These are phyloP conservation scores for Mycena floridula DNA, from an alignment of 768 basidiomycete genomes.

Conservation along the genomic window DNA sequence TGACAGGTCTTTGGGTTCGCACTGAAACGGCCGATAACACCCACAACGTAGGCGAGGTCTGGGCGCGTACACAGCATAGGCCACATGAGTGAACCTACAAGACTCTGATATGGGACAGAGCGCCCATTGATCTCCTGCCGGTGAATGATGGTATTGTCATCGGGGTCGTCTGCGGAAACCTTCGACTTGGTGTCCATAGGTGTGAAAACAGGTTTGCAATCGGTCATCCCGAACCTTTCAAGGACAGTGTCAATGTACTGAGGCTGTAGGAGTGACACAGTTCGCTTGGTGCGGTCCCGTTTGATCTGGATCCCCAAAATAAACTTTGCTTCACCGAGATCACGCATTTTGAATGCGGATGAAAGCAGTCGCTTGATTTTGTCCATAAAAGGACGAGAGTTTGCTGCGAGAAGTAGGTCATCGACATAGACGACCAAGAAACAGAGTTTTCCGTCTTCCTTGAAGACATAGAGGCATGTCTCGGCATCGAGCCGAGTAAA, in stretches of 20 bases:
- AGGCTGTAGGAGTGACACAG: constrained; percentile 23
- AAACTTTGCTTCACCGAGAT: constrained; percentile 14
- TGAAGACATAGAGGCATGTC: constrained; percentile 16
- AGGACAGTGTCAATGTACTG: constrained; percentile 24
- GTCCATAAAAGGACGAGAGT: constrained; percentile 4
- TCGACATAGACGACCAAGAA: constrained; percentile 22
- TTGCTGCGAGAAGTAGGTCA: constrained; percentile 15
- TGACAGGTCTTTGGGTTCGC: too few species aligned
- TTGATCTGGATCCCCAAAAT: constrained; percentile 26
- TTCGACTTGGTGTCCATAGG: constrained; percentile 17
- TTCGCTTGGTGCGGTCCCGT: constrained; percentile 13
- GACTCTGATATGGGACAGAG: too few species aligned
- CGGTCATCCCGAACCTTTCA: constrained; percentile 12
- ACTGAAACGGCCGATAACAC: too few species aligned
- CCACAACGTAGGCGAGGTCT: too few species aligned
- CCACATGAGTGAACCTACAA: too few species aligned
- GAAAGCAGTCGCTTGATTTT: constrained; percentile 10
- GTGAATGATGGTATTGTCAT: too few species aligned
- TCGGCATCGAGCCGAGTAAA: constrained; percentile 15
- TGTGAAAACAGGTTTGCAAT: constrained; percentile 14
- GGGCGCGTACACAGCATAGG: too few species aligned
- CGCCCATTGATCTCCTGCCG: too few species aligned
- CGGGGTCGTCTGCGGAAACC: too few species aligned
- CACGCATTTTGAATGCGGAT: constrained; percentile 8
- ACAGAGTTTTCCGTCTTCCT: constrained; percentile 6